Evolutionary conservation across 2,329 filamentous ascomycete genomes (phyloP), one percentile per base, ranked within the genome.

Genomic region (Cladophialophora exuberans): DNA sequence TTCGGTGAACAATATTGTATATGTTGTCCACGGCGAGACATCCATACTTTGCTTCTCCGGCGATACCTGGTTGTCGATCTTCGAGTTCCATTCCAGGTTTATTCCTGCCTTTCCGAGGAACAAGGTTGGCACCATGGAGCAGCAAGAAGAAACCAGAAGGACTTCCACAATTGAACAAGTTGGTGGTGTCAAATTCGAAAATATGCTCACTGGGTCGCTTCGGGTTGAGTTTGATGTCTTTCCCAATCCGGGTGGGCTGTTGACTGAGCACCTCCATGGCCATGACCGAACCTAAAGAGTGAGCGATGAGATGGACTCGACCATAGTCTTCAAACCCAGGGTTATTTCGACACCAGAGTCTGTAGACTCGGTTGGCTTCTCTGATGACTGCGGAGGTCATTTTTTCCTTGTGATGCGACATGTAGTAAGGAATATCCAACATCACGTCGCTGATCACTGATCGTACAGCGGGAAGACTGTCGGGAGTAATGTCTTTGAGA

Each of bases 341-440:
- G 60, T 99, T 97, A 68, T 97, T 97, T 42, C 82, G 81, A 67
- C 92, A 97, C 94, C 94, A 99, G 1, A 97, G 80, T 15, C 89
- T 84, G 69, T 96, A 97, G n/a, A 99, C 89, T 4, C 93, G 84
- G 67, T 99, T 99, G 6, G 94, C 93, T 74, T 99, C 94, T 55
- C 82, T 82, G 35, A 96, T 86, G 43, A 97, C 85, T 1, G 94
- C 92, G 38, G 86, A 82, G 46, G 96, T 88, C 92, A 99, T 97
- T 71, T 91, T 96, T 3, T 87, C 83, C 66, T 97, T 96, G 73
- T 97, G 93, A 56, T 95, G 89, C 0, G 93, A 97, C 74, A 99
- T 86, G 73, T 97, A 99, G 69, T 96, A 97, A 0, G 94, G 94
- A 45, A 99, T 93, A 69, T 99, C 94, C 45, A 97, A 87, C 90